Base-by-base conservation (phyloP, 208 protist species). In the Crithidia fasciculata region DNA sequence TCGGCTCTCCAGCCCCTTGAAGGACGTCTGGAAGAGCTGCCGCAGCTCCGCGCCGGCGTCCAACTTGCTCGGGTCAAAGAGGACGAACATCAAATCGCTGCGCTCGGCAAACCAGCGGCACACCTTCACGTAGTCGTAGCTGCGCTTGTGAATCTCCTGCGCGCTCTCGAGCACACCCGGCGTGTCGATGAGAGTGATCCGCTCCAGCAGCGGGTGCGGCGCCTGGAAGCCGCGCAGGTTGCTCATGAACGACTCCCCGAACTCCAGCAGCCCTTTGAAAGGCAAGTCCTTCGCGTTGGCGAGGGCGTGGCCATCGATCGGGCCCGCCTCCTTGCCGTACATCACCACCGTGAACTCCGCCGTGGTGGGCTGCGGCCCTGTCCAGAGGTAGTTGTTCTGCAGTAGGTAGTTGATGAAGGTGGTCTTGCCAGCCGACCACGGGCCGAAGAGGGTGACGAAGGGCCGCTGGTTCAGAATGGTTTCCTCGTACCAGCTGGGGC, bases 1-100 rank as follows among this genome's bases (percentile, higher is more conserved):
- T 65, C 98, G 98, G 49, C 95, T 94, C 66, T 98, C 96, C 47
- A 97, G 69, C 2, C 95, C 93, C 44, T 82, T 65, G 49, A 95
- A 84, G 64, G 89, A 78, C 4, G 78, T 76, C n/a, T 76, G 66
- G 69, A 91, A 90, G 60, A 95, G 76, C 50, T 83, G 82, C 1
- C 77, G 82, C 16, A 95, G 77, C 80, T 95, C 90, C 18, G 74
- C 77, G 10, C 90, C 90, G 9, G 87, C 78, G 65, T 92, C 85
- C 16, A 95, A 74, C 70, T 92, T 92, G 19, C 82, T 84, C 8
- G 90, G 90, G 68, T 95, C 90, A 76, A 95, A 92, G n/a, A 95
- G 66, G 18, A 95, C 80, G 50, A 92, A 92, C 63, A 95, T 85
- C 45, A 95, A 71, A 54, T 95, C 90, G 73, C 86, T 90, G 55